A percentile compares a stretch with the other conserved stretches of the same genome.
phyloP scores from a whole-genome alignment of 164 flowering plant species.

The Vitis cinerea region DNA sequence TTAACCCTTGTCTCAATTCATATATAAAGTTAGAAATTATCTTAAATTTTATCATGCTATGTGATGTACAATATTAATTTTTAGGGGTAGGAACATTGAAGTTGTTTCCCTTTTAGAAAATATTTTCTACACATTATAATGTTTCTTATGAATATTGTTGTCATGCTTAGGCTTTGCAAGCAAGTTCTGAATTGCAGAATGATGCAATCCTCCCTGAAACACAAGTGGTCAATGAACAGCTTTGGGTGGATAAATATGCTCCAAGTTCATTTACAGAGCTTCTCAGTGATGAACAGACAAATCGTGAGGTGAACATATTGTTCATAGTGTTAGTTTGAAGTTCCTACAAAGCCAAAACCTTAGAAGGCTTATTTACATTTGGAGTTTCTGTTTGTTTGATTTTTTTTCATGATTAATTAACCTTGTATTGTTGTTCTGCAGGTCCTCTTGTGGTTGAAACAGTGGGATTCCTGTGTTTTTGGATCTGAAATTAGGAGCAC shows the following conservation, averaged over 20 bases:
- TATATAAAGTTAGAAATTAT: too few species aligned
- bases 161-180: too few species aligned
- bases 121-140: too few species aligned
- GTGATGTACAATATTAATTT: too few species aligned
- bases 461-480: slow-evolving; percentile 95
- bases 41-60: too few species aligned
- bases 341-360: not conserved
- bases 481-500: slow-evolving; percentile 90
- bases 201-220: too few species aligned
- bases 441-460: slow-evolving; percentile 96
- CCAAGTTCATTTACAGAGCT: slow-evolving; percentile 95
- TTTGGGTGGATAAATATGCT: slow-evolving; percentile 95
- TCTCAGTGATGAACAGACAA: slow-evolving; percentile 95
- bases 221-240: too few species aligned
- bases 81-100: too few species aligned
- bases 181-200: too few species aligned
- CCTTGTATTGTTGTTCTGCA: slow-evolving; percentile 22
- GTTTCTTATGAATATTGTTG: too few species aligned
- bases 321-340: slow-evolving; percentile 1
- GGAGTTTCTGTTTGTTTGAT: not conserved
- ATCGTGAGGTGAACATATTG: slow-evolving; percentile 70
- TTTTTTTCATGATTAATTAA: slow-evolving; percentile 1
- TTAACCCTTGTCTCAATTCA: too few species aligned
- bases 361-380: not conserved
- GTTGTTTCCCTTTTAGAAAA: too few species aligned